phyloP scores from a whole-genome alignment of 2,329 filamentous ascomycete genomes.

The Dichotomopilus funicola region DNA sequence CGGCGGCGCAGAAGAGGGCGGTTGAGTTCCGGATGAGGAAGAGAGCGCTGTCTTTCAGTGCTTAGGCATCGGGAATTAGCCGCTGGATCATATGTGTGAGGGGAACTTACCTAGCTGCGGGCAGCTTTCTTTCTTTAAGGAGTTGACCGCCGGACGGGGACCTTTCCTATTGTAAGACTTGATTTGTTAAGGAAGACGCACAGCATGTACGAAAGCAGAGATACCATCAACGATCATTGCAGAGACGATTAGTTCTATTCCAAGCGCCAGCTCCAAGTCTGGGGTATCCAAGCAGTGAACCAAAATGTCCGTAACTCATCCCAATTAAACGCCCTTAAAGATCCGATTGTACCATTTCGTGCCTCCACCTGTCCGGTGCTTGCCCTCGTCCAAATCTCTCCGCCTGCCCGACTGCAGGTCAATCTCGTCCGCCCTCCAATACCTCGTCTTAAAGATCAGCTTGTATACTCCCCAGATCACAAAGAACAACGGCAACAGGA shows the following conservation, averaged over 20 bases:
- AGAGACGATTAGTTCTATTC: neutral
- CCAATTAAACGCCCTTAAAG: conserved; percentile 18
- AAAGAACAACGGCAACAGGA: conserved; percentile 53
- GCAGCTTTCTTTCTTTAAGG: no score
- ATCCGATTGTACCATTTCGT: conserved; percentile 38
- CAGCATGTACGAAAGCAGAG: neutral
- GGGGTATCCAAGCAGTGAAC: no score
- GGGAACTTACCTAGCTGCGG: no score
- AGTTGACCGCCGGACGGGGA: no score
- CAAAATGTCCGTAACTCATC: neutral
- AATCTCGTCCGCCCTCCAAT: conserved; percentile 45
- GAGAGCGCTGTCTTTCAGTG: conserved; percentile 21
- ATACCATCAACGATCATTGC: neutral
- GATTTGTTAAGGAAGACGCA: neutral
- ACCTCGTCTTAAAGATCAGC: conserved; percentile 45
- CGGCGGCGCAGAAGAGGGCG: conserved; percentile 54
- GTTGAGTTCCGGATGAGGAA: conserved; percentile 45
- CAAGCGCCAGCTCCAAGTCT: neutral
- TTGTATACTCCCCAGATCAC: conserved; percentile 53
- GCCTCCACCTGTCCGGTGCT: conserved; percentile 19
- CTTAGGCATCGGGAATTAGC: neutral
- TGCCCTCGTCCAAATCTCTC: conserved; percentile 45
- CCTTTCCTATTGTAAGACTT: neutral
- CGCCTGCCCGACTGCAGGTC: conserved; percentile 52
- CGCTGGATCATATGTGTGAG: neutral